Evolutionary conservation across 2,329 filamentous ascomycete genomes (phyloP).

Genomic region (Didymella exigua): DNA sequence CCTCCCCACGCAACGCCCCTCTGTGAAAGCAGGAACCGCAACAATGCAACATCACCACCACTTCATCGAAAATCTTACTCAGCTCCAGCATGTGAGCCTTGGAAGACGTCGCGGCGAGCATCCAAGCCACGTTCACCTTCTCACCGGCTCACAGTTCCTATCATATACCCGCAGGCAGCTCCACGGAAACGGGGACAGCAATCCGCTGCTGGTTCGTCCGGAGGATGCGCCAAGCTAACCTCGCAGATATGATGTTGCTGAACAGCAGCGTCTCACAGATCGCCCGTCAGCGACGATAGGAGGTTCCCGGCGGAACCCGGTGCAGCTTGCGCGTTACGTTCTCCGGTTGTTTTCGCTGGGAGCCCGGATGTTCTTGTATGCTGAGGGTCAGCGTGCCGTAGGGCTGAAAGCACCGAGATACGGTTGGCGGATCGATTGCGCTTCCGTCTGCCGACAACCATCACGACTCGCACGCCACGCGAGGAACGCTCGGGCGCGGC

Average conservation of each 20-base stretch:
- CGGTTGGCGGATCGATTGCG: background rate
- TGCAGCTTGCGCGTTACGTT: slow-evolving; percentile 2
- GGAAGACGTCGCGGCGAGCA: background rate
- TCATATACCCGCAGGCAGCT: background rate
- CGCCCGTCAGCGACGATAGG: background rate
- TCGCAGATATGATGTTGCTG: background rate
- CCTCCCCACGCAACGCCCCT: background rate
- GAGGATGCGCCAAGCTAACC: background rate
- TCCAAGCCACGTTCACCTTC: background rate
- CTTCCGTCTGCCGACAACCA: background rate
- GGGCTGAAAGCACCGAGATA: slow-evolving; percentile 1
- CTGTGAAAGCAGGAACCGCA: background rate
- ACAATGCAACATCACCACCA: background rate
- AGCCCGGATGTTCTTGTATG: slow-evolving; percentile 5
- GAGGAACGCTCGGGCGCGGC: background rate
- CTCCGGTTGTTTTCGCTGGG: background rate
- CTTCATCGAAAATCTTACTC: slow-evolving; percentile 2
- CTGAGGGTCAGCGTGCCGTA: background rate
- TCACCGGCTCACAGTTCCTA: background rate
- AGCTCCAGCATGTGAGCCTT: background rate
- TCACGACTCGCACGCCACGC: background rate
- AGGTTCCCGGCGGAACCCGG: background rate
- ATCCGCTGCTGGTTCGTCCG: background rate
- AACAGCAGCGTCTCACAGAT: background rate
- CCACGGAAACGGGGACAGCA: background rate